A percentile compares a stretch with the other conserved stretches of the same genome.
These are phyloP conservation scores for Dendrostoma leiphaemia DNA, from an alignment of 2,329 filamentous ascomycete genomes.

Conservation along the genomic window DNA sequence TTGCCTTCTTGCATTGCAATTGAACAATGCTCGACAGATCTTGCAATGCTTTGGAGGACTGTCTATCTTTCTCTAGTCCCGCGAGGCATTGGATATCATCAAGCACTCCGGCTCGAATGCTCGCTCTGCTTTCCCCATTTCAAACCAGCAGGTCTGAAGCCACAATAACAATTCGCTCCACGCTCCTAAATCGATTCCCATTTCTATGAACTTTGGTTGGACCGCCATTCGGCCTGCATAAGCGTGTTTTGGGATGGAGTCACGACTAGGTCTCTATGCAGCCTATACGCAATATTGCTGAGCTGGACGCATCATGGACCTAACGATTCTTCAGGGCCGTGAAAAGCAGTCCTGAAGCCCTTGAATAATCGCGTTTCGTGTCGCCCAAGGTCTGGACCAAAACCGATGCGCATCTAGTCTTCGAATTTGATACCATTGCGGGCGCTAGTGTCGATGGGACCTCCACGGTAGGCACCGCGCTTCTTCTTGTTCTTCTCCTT, in stretches of 20 bases:
- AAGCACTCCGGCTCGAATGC: not conserved
- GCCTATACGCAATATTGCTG: not conserved
- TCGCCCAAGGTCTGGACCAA: too few relatives aligned
- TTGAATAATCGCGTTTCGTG: too few relatives aligned
- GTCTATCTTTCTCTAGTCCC: not conserved
- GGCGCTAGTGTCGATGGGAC: conserved; percentile 76
- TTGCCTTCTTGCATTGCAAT: too few relatives aligned
- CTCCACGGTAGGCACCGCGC: conserved; percentile 85
- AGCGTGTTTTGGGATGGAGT: too few relatives aligned
- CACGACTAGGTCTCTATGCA: too few relatives aligned
- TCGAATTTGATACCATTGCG: conserved; percentile 94
- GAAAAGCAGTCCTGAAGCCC: not conserved
- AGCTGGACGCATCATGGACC: not conserved
- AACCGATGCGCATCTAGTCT: conserved; percentile 52
- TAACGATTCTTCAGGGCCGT: not conserved
- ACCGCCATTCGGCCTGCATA: too few relatives aligned
- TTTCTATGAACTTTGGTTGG: not conserved
- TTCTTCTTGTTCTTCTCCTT: conserved; percentile 99
- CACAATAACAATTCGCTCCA: not conserved
- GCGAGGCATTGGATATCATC: not conserved
- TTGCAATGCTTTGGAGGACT: too few relatives aligned
- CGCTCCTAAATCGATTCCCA: not conserved
- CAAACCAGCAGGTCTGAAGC: too few relatives aligned
- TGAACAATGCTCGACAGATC: too few relatives aligned
- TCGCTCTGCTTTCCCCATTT: not conserved